Base-by-base conservation (phyloP, 2,329 filamentous ascomycete species). In the Laburnicola sp. region DNA sequence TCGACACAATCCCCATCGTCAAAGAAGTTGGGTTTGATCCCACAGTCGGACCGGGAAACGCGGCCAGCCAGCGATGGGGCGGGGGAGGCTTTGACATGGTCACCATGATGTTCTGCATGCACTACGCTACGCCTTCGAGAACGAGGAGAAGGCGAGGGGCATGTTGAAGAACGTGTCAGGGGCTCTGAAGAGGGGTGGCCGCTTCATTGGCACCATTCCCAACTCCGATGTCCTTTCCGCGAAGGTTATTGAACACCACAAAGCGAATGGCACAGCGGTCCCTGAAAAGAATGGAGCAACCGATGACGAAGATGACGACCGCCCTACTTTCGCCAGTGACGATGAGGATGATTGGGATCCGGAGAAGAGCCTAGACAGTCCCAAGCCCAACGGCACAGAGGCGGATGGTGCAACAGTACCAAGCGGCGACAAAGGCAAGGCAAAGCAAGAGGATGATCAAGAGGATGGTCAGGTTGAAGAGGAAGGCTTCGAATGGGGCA, bases 31-130 rank as follows among this genome's bases (percentile, higher is more conserved):
- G 94, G 22, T 96, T 96, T 62, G 89, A 96, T 65, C 79, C 82
- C 0, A 87, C 86, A 53, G 83, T 80, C 10, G 86, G 77, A 64
- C 89, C 78, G 0, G 80, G 78, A 23, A 74, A 80, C 30, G 78
- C 81, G 62, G 76, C 77, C 76, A 88, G 85, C 73, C 68, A 71
- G 58, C 86, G 84, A 34, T 86, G 82, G 75, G 84, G 84, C 46
- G 87, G 87, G 48, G 92, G 93, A 35, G 78, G 78, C 3, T 99
- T 97, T 64, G 94, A 99, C 70, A 89, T 97, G 36, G 93, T 99
- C 57, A 91, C 88, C 68, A 96, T 96, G 84, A 99, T 99, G 94
- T 99, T 99, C 74, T 95, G 91, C 66, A 94, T 99, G 86, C 94
- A 99, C 76, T 99, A 99, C 72, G 92, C 94, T 5, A n/a, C n/a